phyloP scores from a whole-genome alignment of 306 rosid species.

The Pueraria montana region DNA sequence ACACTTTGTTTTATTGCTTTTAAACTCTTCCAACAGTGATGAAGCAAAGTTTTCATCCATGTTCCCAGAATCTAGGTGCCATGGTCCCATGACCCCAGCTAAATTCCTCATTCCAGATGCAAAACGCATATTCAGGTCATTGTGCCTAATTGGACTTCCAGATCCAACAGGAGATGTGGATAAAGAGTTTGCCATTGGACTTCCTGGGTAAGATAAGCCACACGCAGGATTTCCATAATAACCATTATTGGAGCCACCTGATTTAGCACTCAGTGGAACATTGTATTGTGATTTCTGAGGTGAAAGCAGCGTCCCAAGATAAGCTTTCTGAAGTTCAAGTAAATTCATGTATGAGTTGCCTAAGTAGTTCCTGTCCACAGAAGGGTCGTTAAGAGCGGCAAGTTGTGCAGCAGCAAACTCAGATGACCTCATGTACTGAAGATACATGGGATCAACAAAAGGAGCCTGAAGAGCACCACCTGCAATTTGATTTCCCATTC shows the following conservation, averaged over 20 bases:
- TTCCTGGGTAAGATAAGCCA: constrained; percentile 87
- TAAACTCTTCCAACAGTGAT: constrained; percentile 88
- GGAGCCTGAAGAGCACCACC: constrained; percentile 81
- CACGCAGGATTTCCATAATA: constrained; percentile 83
- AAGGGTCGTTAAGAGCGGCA: constrained; percentile 76
- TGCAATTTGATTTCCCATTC: constrained; percentile 74
- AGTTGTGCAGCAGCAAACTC: constrained; percentile 90
- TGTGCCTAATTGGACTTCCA: constrained; percentile 89
- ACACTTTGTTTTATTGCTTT: constrained; percentile 82
- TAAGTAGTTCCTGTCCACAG: constrained; percentile 74
- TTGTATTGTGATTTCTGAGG: constrained; percentile 89
- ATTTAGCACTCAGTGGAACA: constrained; percentile 70
- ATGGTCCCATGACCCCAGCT: constrained; percentile 81
- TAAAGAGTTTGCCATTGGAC: constrained; percentile 82
- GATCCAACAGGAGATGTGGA: constrained; percentile 85
- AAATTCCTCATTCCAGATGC: constrained; percentile 88
- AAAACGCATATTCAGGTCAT: constrained; percentile 76
- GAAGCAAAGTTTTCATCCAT: constrained; percentile 79
- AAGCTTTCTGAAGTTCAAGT: constrained; percentile 88
- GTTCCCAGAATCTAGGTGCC: constrained; percentile 82
- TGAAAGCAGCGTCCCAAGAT: constrained; percentile 72
- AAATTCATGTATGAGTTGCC: constrained; percentile 79
- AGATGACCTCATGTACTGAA: constrained; percentile 82
- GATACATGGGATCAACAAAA: constrained; percentile 84
- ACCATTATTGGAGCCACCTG: constrained; percentile 77